phyloP scores from a whole-genome alignment of 2,329 filamentous ascomycete genomes.

The Aspergillus ustus region DNA sequence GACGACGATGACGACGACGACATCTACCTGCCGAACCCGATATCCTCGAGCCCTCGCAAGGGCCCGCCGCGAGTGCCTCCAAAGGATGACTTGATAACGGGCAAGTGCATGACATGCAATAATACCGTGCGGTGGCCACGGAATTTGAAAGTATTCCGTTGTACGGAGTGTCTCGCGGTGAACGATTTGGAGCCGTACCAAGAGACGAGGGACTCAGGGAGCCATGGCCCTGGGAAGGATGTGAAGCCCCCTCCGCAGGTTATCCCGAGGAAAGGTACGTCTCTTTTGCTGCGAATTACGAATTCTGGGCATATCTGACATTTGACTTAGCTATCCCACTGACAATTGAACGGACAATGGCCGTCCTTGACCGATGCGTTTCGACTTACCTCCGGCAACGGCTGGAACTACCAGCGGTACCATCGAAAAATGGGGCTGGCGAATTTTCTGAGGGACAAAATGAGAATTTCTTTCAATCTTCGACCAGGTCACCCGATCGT shows the following conservation, averaged over 20 bases:
- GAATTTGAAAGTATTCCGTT: constrained; percentile 75
- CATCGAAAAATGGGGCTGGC: constrained; percentile 22
- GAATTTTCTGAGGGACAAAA: constrained; percentile 20
- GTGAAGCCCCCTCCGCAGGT: constrained; percentile 21
- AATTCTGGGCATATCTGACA: not conserved
- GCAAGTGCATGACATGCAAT: constrained; percentile 85
- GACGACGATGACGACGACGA: constrained; percentile 38
- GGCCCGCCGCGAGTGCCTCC: constrained; percentile 38
- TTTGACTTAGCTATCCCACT: constrained; percentile 50
- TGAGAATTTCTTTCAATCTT: constrained; percentile 17
- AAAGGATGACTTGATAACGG: constrained; percentile 67
- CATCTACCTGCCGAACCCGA: constrained; percentile 36
- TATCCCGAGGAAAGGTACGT: constrained; percentile 31
- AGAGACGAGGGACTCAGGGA: constrained; percentile 27
- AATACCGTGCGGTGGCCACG: constrained; percentile 79
- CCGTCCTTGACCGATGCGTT: constrained; percentile 61
- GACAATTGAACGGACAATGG: constrained; percentile 64
- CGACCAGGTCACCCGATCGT: constrained; percentile 19
- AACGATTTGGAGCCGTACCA: constrained; percentile 70
- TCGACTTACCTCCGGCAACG: constrained; percentile 54
- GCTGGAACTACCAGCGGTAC: constrained; percentile 33
- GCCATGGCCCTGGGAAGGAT: constrained; percentile 27
- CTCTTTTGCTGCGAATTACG: constrained; percentile 10
- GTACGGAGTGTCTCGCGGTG: constrained; percentile 81
- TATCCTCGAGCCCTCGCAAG: constrained; percentile 47